A percentile compares a stretch with the other conserved stretches of the same genome.
These are phyloP conservation scores for Kodamaea nitidulidarum DNA, from an alignment of 805 yeast species.

Conservation along the genomic window DNA sequence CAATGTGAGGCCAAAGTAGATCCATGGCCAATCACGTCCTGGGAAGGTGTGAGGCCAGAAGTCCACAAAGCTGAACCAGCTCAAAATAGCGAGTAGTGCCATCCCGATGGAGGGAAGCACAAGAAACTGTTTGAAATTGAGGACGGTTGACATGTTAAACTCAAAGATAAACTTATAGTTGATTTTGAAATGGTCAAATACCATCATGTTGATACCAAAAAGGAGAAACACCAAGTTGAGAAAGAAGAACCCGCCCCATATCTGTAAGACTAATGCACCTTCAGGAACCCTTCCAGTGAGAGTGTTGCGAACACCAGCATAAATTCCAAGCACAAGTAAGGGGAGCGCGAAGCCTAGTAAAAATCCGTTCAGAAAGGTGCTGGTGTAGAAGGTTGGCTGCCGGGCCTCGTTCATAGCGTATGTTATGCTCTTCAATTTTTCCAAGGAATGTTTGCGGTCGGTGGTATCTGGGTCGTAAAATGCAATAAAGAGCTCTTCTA, in stretches of 20 bases:
- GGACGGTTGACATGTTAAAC: constrained; percentile 62
- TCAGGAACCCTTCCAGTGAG: constrained; percentile 43
- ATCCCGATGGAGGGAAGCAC: constrained; percentile 60
- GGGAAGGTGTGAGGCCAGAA: constrained; percentile 60
- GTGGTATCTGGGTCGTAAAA: constrained; percentile 51
- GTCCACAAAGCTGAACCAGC: constrained; percentile 72
- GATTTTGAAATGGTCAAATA: constrained; percentile 72
- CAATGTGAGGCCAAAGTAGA: constrained; percentile 55
- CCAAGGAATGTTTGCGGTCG: constrained; percentile 66
- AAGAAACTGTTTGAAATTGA: constrained; percentile 63
- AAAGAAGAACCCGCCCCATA: constrained; percentile 90
- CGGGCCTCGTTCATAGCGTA: constrained; percentile 34
- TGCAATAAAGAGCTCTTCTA: constrained; percentile 64
- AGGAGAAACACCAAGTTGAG: constrained; percentile 55
- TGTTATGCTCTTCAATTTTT: constrained; percentile 50
- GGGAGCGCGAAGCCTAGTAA: constrained; percentile 70
- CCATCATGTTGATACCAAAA: constrained; percentile 63
- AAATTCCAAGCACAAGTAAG: constrained; percentile 56
- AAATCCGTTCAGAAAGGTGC: constrained; percentile 61
- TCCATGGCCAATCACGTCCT: constrained; percentile 76
- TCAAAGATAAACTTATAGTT: constrained; percentile 93
- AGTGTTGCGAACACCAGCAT: constrained; percentile 44
- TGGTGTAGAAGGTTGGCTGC: constrained; percentile 31
- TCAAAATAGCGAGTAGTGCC: constrained; percentile 53
- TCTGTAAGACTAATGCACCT: constrained; percentile 63